Base-by-base conservation (phyloP, 75 land plant species). In the Pinus albicaulis region DNA sequence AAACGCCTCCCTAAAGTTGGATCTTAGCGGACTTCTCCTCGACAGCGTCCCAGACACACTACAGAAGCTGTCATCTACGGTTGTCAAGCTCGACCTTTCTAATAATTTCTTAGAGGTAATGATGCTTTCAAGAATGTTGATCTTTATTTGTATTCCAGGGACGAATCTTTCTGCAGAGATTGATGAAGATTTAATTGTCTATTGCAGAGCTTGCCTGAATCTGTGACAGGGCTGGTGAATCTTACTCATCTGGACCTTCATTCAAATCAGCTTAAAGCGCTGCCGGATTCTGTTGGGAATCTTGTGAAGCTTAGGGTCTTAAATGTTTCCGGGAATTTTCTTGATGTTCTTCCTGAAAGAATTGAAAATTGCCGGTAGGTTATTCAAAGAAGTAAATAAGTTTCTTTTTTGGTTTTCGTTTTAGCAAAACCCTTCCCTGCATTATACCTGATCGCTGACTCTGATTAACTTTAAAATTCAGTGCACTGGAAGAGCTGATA, bases 301-400 rank as follows among this genome's bases (percentile, higher is more conserved):
- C 77, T 92, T 23, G 78, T 79, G 6, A 92, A 92, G 70, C 92
- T 92, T 57, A 81, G 83, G 76, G 57, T 81, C 60, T 71, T 94
- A 24, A 86, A 94, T 61, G 77, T 88, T 78, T 86, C 97, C 2
- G 94, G 91, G 52, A 94, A 94, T 76, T 82, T 84, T 23, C 77
- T 94, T 15, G 81, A 81, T 52, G 73, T 73, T n/a, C 80, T 94
- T 25, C 97, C 97, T 14, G 86, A 86, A 31, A 77, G 85, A 81
- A 90, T 94, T 20, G 94, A 90, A 20, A 81, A 83, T 56, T 94
- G 97, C 92, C 76, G 89, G 96, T 89, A 72, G 57, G 55, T 16
- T 66, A 66, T 66, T 66, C 19, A 66, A 64, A 64, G 6, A 5
- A 25, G 16, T 28, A 5, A 7, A 44, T 0, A 44, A 6, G 0